Conservation (phyloP, 345 rosid species). For the Melastoma malabathricum region DNA sequence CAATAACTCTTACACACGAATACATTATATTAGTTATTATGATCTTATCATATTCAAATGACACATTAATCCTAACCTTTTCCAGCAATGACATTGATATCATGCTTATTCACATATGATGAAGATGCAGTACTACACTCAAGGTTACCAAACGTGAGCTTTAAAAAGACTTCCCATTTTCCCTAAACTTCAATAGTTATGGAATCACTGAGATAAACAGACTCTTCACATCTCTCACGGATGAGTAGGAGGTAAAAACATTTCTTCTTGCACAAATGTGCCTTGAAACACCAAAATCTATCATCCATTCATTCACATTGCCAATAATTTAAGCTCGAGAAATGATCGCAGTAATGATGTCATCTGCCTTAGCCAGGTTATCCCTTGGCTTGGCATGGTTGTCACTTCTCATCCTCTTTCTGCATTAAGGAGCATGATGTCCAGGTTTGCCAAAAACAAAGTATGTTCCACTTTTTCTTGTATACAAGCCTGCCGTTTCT, state of each 20-base stretch:
- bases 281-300: neutral
- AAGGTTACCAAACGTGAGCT: too few species aligned
- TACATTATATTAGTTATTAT: neutral
- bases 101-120: neutral
- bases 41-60: neutral
- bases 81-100: neutral
- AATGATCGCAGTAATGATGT: neutral
- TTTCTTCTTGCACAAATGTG: constrained; percentile 2
- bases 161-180: neutral
- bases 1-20: constrained; percentile 1
- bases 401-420: too few species aligned
- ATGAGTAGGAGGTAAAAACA: neutral
- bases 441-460: too few species aligned
- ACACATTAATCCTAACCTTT: neutral
- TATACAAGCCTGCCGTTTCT: neutral
- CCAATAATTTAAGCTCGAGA: neutral
- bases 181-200: neutral
- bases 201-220: neutral
- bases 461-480: too few species aligned
- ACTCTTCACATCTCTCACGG: neutral
- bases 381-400: too few species aligned
- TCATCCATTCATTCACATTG: neutral
- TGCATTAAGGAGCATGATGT: too few species aligned
- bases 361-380: too few species aligned
- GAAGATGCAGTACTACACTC: neutral